Conservation (phyloP, 768 basidiomycete species). For the Russula emetica region DNA sequence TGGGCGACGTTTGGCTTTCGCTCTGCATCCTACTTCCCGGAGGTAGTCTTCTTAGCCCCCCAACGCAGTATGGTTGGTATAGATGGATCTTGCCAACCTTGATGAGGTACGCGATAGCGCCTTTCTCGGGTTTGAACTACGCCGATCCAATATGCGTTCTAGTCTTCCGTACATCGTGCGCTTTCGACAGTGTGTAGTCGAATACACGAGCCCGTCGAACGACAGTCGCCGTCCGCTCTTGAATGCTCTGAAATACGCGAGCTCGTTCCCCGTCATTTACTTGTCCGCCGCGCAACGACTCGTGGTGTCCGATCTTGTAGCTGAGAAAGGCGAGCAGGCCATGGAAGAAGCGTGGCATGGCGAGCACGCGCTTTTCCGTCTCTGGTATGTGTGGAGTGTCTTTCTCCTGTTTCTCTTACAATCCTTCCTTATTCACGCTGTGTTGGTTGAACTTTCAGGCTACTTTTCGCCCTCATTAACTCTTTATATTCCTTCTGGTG, state of each 20-base stretch:
- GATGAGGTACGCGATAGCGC: constrained; percentile 67
- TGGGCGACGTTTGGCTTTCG: constrained; percentile 92
- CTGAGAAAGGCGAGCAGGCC: constrained; percentile 44
- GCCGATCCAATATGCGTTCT: constrained; percentile 22
- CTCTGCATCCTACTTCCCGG: constrained; percentile 82
- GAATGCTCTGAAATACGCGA: constrained; percentile 95
- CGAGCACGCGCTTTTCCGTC: constrained; percentile 71
- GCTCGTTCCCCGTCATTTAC: constrained; percentile 93
- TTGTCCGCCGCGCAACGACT: constrained; percentile 86
- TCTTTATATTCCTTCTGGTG: constrained; percentile 98
- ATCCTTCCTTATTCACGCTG: background rate
- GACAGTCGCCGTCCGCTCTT: constrained; percentile 68
- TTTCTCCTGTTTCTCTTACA: background rate
- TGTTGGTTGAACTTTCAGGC: constrained; percentile 45
- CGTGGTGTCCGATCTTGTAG: constrained; percentile 55
- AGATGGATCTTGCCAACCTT: constrained; percentile 77
- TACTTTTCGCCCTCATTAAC: constrained; percentile 80
- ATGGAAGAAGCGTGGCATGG: constrained; percentile 59
- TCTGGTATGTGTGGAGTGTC: constrained; percentile 54
- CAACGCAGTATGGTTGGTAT: constrained; percentile 56
- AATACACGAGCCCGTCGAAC: constrained; percentile 63
- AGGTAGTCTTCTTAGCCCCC: constrained; percentile 64
- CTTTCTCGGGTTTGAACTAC: background rate
- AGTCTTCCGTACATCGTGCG: constrained; percentile 89
- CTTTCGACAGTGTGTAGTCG: constrained; percentile 89